Evolutionary conservation across 2,329 filamentous ascomycete species (phyloP).

Genomic region (Colletotrichum lentis): DNA sequence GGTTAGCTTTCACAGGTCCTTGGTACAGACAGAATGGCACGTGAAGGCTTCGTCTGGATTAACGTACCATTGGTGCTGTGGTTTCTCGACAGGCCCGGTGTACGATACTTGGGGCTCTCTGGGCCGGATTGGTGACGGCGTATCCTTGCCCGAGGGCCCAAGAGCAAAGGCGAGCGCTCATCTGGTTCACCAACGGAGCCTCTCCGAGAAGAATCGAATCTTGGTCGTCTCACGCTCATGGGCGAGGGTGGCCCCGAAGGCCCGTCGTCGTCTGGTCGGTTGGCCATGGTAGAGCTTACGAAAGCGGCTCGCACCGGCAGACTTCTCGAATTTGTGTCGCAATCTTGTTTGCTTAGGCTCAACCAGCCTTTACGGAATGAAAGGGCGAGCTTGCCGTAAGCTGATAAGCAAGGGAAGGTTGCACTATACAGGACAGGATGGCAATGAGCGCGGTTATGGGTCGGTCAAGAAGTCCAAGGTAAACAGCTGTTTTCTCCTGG

Average conservation of each 20-base stretch:
- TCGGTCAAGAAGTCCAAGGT: neutral
- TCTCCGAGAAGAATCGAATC: conserved; percentile 32
- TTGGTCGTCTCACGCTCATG: conserved; percentile 32
- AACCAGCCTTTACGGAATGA: neutral
- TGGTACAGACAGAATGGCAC: neutral
- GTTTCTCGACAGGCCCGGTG: conserved; percentile 47
- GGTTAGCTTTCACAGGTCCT: conserved; percentile 18
- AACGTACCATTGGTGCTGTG: conserved; percentile 56
- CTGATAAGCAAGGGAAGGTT: neutral
- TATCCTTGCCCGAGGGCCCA: conserved; percentile 52
- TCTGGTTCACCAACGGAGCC: conserved; percentile 44
- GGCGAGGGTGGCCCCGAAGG: conserved; percentile 36
- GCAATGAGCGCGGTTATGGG: conserved; percentile 3
- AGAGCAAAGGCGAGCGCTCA: conserved; percentile 56
- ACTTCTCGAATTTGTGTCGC: conserved; percentile 26
- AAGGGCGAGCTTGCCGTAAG: neutral
- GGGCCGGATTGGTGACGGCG: conserved; percentile 45
- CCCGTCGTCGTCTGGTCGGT: conserved; percentile 21
- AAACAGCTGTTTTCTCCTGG: neutral
- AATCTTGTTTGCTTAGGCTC: conserved; percentile 1
- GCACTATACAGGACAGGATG: conserved; percentile 2
- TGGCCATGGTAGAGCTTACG: conserved; percentile 24
- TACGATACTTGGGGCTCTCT: conserved; percentile 39
- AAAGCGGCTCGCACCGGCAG: conserved; percentile 26
- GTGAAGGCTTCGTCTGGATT: neutral